Evolutionary conservation across 225 moss, liverwort and hornwort species (phyloP), one percentile per base, ranked within the genome.

Genomic region (Ulota crispa): DNA sequence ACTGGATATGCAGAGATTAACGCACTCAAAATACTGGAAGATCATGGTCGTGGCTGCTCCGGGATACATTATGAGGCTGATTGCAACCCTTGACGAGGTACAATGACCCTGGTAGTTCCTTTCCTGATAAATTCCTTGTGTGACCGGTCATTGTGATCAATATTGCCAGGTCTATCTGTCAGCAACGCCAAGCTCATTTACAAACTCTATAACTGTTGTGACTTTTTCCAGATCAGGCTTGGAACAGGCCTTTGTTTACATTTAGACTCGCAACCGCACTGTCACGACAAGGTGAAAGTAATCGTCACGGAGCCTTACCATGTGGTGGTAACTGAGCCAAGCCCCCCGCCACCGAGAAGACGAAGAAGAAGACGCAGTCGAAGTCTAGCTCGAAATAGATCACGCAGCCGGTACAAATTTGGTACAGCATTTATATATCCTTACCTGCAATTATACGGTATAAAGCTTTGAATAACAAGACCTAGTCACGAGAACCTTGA

Each of bases 221-320:
- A n/a, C 62, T 30, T 45, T 76, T 50, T 87, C 19, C 89, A 89
- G 89, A 85, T 89, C 24, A 89, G 86, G 62, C 84, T 86, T 80
- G 77, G 80, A 77, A 80, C 79, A 69, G 64, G 72, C 80, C 18
- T 89, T 77, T 87, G 86, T 82, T 61, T 89, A 15, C 79, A 87
- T 76, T 86, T 82, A 62, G 89, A 89, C 80, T 60, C 65, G 69
- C 43, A 41, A 56, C 77, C 83, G 9, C 11, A 13, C 68, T 84
- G 87, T 73, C 81, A 41, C 26, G 57, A 83, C 68, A 87, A 81
- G 68, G 43, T 76, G 55, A 72, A 70, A 62, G 43, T 62, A 2
- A 53, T 68, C 45, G 12, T 65, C 34, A 52, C 21, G 32, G 73
- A 77, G 27, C 68, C 61, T 43, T 36, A 31, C 42, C 30, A 23